A percentile compares a stretch with the other conserved stretches of the same genome.
phyloP scores from a whole-genome alignment of 2,329 filamentous ascomycete species.

The Pyricularia grisea region DNA sequence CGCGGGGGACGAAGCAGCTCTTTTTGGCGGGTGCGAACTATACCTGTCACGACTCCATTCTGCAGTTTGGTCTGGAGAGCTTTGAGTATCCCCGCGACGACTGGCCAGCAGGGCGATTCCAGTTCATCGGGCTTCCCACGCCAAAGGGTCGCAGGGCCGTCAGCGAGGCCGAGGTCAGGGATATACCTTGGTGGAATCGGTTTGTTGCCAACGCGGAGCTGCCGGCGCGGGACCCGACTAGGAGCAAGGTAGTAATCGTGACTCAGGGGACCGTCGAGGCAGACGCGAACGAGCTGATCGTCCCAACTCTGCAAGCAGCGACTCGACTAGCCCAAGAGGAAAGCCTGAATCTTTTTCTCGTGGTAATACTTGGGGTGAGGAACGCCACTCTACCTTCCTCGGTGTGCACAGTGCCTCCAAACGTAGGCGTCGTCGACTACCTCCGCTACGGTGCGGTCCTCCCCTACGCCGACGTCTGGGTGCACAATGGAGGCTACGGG shows the following conservation, averaged over 20 bases:
- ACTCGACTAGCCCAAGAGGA: conserved; percentile 1
- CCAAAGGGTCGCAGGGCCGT: neutral
- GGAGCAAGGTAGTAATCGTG: conserved; percentile 25
- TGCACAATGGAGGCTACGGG: conserved; percentile 31
- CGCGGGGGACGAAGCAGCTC: conserved; percentile 6
- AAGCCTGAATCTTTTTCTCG: conserved; percentile 16
- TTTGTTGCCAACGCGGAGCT: conserved; percentile 17
- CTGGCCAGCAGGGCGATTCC: conserved; percentile 21
- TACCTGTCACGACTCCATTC: conserved; percentile 21
- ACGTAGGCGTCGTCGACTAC: conserved; percentile 25
- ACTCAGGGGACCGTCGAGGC: conserved; percentile 30
- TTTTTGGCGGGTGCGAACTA: conserved; percentile 26
- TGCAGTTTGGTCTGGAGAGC: conserved; percentile 25
- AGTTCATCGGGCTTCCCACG: conserved; percentile 21
- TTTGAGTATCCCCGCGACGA: conserved; percentile 28
- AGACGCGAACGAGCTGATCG: conserved; percentile 25
- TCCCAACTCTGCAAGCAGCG: conserved; percentile 26
- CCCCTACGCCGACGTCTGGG: conserved; percentile 24
- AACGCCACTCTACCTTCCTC: conserved; percentile 16
- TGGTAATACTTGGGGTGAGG: conserved; percentile 26
- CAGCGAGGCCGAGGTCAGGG: conserved; percentile 1
- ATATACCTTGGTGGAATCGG: conserved; percentile 23
- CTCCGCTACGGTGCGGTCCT: conserved; percentile 28
- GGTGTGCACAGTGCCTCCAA: conserved; percentile 13
- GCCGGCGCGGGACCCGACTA: neutral